These are phyloP conservation scores for Paralagenidium karlingii DNA, from an alignment of 352 stramenopile genomes.

Conservation along the genomic window DNA sequence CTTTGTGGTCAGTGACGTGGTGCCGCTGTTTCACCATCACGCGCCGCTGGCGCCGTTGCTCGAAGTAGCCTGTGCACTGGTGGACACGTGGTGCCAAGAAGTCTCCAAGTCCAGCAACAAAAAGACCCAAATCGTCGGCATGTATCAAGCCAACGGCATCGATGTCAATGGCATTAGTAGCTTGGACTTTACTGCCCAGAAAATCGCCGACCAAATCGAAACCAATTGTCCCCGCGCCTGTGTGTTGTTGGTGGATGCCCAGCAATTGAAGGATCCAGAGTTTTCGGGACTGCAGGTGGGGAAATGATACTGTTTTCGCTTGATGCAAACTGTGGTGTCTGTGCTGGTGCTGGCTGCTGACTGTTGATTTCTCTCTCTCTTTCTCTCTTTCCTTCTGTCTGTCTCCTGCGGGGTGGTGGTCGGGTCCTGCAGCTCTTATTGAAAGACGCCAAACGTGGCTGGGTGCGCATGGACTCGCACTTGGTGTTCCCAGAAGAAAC, in stretches of 20 bases:
- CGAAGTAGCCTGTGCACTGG: conserved; percentile 53
- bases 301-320: too few species aligned
- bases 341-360: not conserved
- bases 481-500: conserved; percentile 21
- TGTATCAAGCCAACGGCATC: conserved; percentile 35
- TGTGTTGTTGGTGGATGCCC: conserved; percentile 41
- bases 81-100: conserved; percentile 35
- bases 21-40: conserved; percentile 74
- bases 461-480: conserved; percentile 51
- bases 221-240: conserved; percentile 52
- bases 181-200: conserved; percentile 41
- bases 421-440: conserved; percentile 47
- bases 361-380: not conserved
- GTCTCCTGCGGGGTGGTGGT: too few species aligned
- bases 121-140: conserved; percentile 43
- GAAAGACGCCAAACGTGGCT: conserved; percentile 74
- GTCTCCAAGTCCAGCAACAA: conserved; percentile 19
- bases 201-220: conserved; percentile 56
- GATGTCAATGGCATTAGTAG: conserved; percentile 13
- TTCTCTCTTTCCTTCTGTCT: conserved; percentile 3
- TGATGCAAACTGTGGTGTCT: not conserved
- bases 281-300: conserved; percentile 38
- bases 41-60: conserved; percentile 44
- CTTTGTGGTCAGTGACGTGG: conserved; percentile 38
- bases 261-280: conserved; percentile 34